Evolutionary conservation across 306 rosid genomes (phyloP).

Genomic region (Myrica gale): DNA sequence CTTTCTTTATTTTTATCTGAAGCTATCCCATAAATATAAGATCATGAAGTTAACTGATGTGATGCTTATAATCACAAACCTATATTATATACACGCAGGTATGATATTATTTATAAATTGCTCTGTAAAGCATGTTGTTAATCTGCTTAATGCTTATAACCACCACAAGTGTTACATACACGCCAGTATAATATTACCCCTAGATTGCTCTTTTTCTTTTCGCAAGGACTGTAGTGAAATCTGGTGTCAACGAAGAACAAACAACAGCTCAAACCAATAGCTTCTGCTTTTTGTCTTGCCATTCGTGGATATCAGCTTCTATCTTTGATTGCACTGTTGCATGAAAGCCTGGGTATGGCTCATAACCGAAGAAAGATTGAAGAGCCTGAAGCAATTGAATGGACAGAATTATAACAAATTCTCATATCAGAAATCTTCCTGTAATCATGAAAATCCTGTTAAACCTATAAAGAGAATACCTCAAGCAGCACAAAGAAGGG

Average conservation of each 20-base stretch:
- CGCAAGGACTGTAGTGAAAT: constrained; percentile 7
- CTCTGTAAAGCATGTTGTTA: too few relatives aligned
- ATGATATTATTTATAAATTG: too few relatives aligned
- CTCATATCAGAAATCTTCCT: constrained; percentile 10
- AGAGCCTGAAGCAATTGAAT: constrained; percentile 50
- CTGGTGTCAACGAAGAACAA: constrained; percentile 3
- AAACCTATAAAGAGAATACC: constrained; percentile 39
- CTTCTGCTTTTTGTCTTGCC: constrained; percentile 60
- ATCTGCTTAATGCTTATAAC: too few relatives aligned
- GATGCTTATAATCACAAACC: background rate
- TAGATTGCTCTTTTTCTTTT: constrained; percentile 10
- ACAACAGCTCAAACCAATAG: constrained; percentile 35
- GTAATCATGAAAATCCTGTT: background rate
- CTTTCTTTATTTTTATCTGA: background rate
- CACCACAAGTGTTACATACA: background rate
- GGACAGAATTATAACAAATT: background rate
- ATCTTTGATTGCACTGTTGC: constrained; percentile 52
- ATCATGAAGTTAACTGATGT: background rate
- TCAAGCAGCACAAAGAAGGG: constrained; percentile 89
- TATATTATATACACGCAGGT: too few relatives aligned
- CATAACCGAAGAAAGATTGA: constrained; percentile 54
- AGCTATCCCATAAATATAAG: background rate
- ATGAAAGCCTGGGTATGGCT: constrained; percentile 71
- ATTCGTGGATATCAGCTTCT: constrained; percentile 47
- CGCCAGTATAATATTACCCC: background rate